Base-by-base conservation (phyloP, 371 early-diverging fungal genomes). In the Mucor mucedo region DNA sequence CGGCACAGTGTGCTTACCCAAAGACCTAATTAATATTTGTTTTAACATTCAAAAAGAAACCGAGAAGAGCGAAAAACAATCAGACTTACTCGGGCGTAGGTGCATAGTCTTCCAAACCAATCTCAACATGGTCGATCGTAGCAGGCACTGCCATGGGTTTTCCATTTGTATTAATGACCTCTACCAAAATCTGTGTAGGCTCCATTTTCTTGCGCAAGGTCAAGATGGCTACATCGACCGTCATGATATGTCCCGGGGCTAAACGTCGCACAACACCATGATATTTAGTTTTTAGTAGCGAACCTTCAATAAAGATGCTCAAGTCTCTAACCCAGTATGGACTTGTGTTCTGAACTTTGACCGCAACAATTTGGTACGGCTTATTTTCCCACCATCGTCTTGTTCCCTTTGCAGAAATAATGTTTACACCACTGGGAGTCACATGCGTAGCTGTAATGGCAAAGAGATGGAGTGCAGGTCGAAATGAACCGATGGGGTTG, bases 1-100 rank as follows among this genome's bases (percentile, higher is more conserved):
- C 28, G 77, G 77, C n/a, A 63, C 63, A 4, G 57, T 41, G 45
- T 77, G 77, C 14, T 59, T 49, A 11, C 53, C 50, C 44, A 76
- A 33, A 4, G 71, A 66, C 30, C 63, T 70, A 58, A 38, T 16
- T 40, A 28, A 53, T 10, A 28, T 3, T 41, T 21, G n/a, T 10
- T 42, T 42, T n/a, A 42, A 11, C n/a, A 35, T 21, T 21, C 21
- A 21, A 21, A 21, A 21, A 21, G 21, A 21, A 21, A 21, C 21
- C 1, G 1, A 21, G 21, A 21, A 21, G 21, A 21, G 21, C 35
- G 35, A 35, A 35, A 35, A 3, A 9, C 14, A 41, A 41, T 11
- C 3, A n/a, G 2, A 38, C 38, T 52, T 27, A 52, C 40, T 29
- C 28, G 16, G 49, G 9, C 16, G 49, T 35, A 42, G 50, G 8